Evolutionary conservation across 495 filamentous ascomycete genomes (phyloP).

Genomic region (Halenospora varia): DNA sequence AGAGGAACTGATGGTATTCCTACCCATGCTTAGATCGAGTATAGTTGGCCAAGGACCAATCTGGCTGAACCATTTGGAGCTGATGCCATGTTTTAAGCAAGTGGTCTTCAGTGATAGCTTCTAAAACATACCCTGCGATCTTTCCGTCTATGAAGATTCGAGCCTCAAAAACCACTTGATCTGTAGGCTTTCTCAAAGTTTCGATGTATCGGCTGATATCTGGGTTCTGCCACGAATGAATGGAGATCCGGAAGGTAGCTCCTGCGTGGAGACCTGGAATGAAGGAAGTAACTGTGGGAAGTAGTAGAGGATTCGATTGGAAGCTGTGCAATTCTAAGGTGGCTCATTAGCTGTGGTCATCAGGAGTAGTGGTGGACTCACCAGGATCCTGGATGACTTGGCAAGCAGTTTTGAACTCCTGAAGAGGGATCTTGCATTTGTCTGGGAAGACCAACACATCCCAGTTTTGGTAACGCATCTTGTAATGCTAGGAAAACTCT

Average conservation of each 20-base stretch:
- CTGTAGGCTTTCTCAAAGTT: constrained; percentile 55
- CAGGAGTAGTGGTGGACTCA: constrained; percentile 25
- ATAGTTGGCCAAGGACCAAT: constrained; percentile 55
- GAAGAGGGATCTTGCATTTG: constrained; percentile 60
- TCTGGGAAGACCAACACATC: constrained; percentile 78
- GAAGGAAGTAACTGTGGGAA: constrained; percentile 75
- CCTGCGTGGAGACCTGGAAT: constrained; percentile 60
- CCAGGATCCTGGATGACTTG: constrained; percentile 66
- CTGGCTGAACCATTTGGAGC: constrained; percentile 18
- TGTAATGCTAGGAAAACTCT: constrained; percentile 11
- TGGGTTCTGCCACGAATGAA: constrained; percentile 77
- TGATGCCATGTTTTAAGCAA: neutral
- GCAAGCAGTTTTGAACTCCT: constrained; percentile 85
- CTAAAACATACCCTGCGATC: constrained; percentile 52
- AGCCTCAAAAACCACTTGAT: constrained; percentile 61
- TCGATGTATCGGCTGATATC: constrained; percentile 56
- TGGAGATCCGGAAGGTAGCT: constrained; percentile 67
- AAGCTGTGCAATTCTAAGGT: constrained; percentile 12
- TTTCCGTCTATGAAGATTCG: constrained; percentile 69
- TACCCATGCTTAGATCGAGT: constrained; percentile 47
- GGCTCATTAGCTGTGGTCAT: neutral
- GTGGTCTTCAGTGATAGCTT: neutral
- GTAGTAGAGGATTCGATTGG: constrained; percentile 35
- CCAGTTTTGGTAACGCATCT: constrained; percentile 83
- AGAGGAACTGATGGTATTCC: constrained; percentile 4